These are phyloP conservation scores for Claviceps fusiformis DNA, from an alignment of 2,329 filamentous ascomycete genomes.

Conservation along the genomic window DNA sequence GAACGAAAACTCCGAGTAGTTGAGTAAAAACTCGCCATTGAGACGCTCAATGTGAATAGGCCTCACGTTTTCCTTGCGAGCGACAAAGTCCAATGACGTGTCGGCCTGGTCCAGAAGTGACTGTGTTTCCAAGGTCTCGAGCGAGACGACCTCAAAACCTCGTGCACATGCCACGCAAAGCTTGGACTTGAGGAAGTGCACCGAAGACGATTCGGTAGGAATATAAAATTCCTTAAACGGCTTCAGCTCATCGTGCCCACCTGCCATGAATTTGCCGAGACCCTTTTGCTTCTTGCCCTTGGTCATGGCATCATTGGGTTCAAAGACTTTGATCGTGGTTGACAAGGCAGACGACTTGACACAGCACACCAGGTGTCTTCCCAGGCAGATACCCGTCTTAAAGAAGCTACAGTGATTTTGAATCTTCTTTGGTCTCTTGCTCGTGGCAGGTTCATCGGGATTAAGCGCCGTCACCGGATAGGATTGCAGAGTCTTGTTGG, in stretches of 20 bases:
- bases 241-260: conserved; percentile 84
- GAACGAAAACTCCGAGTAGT: conserved; percentile 98
- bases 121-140: conserved; percentile 96
- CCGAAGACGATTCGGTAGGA: conserved; percentile 91
- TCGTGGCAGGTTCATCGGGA: conserved; percentile 63
- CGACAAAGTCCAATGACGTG: conserved; percentile 93
- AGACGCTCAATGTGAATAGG: conserved; percentile 96
- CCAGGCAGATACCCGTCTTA: conserved; percentile 89
- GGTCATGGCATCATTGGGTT: conserved; percentile 87
- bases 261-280: conserved; percentile 88
- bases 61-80: conserved; percentile 81
- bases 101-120: conserved; percentile 94
- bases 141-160: conserved; percentile 91
- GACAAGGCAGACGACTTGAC: conserved; percentile 90
- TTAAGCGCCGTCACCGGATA: conserved; percentile 82
- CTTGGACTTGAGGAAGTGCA: conserved; percentile 94
- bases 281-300: conserved; percentile 94
- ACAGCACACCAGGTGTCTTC: conserved; percentile 86
- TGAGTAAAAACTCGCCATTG: conserved; percentile 92
- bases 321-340: conserved; percentile 97
- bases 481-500: conserved; percentile 84
- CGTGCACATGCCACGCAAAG: conserved; percentile 90
- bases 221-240: conserved; percentile 99
- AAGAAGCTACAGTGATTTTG: conserved; percentile 97
- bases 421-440: conserved; percentile 88